Evolutionary conservation across 345 rosid species (phyloP), one percentile per base, ranked within the genome.

Genomic region (Dipteronia sinensis): DNA sequence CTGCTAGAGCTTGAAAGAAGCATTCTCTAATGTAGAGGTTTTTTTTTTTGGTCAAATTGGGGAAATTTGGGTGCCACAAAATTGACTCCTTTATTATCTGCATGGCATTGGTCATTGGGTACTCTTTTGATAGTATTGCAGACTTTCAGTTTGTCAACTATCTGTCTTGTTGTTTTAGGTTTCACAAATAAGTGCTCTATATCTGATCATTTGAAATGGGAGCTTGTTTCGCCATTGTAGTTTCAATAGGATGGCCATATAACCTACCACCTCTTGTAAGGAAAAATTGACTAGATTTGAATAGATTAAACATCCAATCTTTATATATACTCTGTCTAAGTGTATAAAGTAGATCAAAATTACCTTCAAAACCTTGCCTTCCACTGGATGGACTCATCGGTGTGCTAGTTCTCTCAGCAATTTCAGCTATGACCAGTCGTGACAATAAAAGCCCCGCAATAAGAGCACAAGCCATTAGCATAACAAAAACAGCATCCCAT

Each of bases 401-500:
- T 67, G 65, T 78, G 27, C 68, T 49, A 29, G 64, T 69, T 67
- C 77, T 88, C 76, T 90, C 90, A 3, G 78, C 15, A 23, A 89
- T 81, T 86, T 91, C 95, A 2, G 79, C 77, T 0, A 77, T 34
- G 64, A 96, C 95, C 76, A 88, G 85, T 51, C 87, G 87, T 11
- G 97, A 87, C 68, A 94, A 81, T 76, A 94, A 93, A 84, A 94
- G 87, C 10, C 96, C 90, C 42, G 99, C 98, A 44, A 90, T 78
- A 19, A 94, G 90, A 53, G 97, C 98, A 17, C 97, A 79, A 42
- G 59, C 81, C 77, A 84, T 88, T 78, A 96, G 82, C 99, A 93
- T 95, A 17, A 77, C 34, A 82, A 95, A 92, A 76, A 93, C 97
- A 22, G 83, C 77, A 80, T 92, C 83, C 98, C 98, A 95, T 22